phyloP scores from a whole-genome alignment of 345 rosid species.

The Capsella bursapastoris region DNA sequence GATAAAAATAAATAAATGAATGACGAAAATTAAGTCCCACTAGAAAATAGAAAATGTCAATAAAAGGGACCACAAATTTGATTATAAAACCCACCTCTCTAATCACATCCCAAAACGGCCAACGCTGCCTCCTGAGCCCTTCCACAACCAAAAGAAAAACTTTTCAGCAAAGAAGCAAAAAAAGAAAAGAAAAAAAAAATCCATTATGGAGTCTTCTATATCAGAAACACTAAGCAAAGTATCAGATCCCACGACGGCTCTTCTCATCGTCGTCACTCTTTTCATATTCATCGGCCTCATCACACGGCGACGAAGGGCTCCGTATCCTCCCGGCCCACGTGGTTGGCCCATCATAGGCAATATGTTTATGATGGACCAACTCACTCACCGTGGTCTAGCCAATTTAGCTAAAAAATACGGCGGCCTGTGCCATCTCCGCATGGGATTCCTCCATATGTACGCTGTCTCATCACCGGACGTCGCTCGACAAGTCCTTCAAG shows the following conservation, averaged over 20 bases:
- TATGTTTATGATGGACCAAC: conserved; percentile 88
- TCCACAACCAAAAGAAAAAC: conserved; percentile 20
- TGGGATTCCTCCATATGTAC: conserved; percentile 78
- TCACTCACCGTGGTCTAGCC: conserved; percentile 90
- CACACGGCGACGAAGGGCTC: conserved; percentile 50
- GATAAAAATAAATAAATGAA: conserved; percentile 10
- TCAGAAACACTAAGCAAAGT: conserved; percentile 43
- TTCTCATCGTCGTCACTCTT: conserved; percentile 49
- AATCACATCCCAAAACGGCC: conserved; percentile 27
- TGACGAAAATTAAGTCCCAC: conserved; percentile 23
- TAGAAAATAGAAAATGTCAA: conserved; percentile 5
- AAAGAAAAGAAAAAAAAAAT: neutral
- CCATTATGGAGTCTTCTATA: conserved; percentile 44
- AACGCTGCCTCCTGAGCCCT: conserved; percentile 27
- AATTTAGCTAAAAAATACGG: conserved; percentile 70
- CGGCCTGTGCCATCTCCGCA: conserved; percentile 75
- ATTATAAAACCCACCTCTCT: conserved; percentile 43
- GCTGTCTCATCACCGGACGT: conserved; percentile 71
- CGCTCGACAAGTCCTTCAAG: conserved; percentile 82
- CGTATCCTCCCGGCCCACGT: conserved; percentile 87
- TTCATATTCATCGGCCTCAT: conserved; percentile 52
- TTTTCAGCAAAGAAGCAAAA: neutral
- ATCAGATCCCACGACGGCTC: conserved; percentile 39
- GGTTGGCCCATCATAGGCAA: conserved; percentile 88
- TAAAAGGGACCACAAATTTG: conserved; percentile 34